Conservation (phyloP, 177 flowering plant species). For the Vitis hybrid region DNA sequence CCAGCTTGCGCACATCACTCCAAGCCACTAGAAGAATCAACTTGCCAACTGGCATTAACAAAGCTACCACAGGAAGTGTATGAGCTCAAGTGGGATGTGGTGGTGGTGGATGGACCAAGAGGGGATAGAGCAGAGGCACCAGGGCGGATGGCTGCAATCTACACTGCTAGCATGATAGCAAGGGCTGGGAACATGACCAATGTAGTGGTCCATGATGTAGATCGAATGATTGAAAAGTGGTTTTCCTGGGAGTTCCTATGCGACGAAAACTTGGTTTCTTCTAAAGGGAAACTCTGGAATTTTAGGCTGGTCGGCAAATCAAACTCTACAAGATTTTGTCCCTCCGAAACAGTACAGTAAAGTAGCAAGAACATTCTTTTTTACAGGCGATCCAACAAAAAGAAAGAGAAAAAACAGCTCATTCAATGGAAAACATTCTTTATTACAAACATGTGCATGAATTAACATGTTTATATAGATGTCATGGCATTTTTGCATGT, state of each 20-base stretch:
- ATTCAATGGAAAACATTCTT: too few species aligned
- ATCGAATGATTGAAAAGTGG: conserved; percentile 85
- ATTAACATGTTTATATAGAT: too few species aligned
- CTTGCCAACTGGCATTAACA: conserved; percentile 58
- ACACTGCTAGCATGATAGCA: conserved; percentile 65
- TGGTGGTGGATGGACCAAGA: conserved; percentile 82
- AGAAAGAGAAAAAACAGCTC: background rate
- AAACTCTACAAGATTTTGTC: conserved; percentile 57
- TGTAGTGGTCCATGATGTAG: conserved; percentile 75
- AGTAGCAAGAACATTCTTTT: conserved; percentile 13
- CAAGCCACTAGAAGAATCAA: conserved; percentile 32
- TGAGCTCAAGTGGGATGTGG: conserved; percentile 64
- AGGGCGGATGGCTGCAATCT: conserved; percentile 82
- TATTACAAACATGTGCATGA: too few species aligned
- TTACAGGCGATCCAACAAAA: background rate
- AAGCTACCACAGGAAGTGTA: conserved; percentile 63
- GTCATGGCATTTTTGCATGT: too few species aligned
- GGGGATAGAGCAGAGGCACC: conserved; percentile 63
- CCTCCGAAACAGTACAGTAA: conserved; percentile 18
- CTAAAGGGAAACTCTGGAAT: conserved; percentile 84
- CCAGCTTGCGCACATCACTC: conserved; percentile 41
- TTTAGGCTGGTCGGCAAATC: conserved; percentile 45
- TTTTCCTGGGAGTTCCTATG: conserved; percentile 90
- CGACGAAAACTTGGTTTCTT: conserved; percentile 72
- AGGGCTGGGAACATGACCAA: conserved; percentile 54